phyloP scores from a whole-genome alignment of 495 filamentous ascomycete species.

The Talaromyces proteolyticus region DNA sequence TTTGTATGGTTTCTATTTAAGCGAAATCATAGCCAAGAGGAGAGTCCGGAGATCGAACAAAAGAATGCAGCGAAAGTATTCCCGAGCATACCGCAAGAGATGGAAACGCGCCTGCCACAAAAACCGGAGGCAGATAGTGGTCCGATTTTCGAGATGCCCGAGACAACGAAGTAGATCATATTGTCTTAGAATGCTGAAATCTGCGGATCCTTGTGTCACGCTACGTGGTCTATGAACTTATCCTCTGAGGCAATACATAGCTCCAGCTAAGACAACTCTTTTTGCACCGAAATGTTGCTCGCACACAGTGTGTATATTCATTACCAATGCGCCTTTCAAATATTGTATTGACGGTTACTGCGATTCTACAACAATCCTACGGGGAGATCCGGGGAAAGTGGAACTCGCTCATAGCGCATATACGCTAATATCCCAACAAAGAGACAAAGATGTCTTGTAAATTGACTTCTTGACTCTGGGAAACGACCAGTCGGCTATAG shows the following conservation, averaged over 20 bases:
- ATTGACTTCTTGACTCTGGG: background rate
- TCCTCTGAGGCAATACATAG: background rate
- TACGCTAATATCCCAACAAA: background rate
- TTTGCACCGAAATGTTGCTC: background rate
- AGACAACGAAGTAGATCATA: background rate
- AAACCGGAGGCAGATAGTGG: background rate
- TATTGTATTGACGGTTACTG: background rate
- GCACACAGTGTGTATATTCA: background rate
- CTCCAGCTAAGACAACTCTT: background rate
- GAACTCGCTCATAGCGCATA: background rate
- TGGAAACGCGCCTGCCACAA: background rate
- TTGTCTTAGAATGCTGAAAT: background rate
- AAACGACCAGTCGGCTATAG: background rate
- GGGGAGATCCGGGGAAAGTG: background rate
- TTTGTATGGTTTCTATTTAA: constrained; percentile 10
- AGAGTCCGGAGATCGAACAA: background rate
- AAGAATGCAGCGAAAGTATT: background rate
- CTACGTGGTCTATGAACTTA: background rate
- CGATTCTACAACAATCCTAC: background rate
- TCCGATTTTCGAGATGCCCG: background rate
- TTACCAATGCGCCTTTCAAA: background rate
- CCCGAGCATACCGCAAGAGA: background rate
- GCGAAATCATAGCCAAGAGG: background rate
- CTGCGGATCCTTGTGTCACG: too few species aligned
- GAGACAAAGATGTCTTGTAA: background rate